These are phyloP conservation scores for Cenococcum geophilum DNA, from an alignment of 495 filamentous ascomycete genomes.

Conservation along the genomic window DNA sequence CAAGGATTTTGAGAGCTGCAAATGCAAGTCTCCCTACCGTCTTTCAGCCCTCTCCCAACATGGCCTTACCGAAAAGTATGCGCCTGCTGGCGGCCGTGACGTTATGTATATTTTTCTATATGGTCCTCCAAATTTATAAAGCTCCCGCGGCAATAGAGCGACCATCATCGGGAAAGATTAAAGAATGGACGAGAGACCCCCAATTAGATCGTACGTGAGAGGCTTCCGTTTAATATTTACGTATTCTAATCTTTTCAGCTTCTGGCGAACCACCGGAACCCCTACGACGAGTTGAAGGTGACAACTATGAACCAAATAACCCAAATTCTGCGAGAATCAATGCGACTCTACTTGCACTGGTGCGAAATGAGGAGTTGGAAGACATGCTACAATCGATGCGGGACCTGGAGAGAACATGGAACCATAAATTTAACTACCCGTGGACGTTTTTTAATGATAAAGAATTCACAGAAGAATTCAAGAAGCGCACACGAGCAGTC, in stretches of 20 bases:
- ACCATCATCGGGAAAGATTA: constrained; percentile 37
- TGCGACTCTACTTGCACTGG: constrained; percentile 87
- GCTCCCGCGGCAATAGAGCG: constrained; percentile 36
- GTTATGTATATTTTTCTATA: constrained; percentile 63
- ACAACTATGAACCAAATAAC: constrained; percentile 69
- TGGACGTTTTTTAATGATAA: constrained; percentile 99
- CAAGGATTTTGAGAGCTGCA: not conserved
- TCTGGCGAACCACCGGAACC: constrained; percentile 75
- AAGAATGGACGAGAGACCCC: constrained; percentile 56
- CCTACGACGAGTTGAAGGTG: constrained; percentile 55
- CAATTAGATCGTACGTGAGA: constrained; percentile 69
- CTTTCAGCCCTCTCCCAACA: constrained; percentile 34
- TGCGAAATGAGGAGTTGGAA: constrained; percentile 81
- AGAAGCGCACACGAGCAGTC: constrained; percentile 62
- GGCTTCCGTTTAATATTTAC: not conserved
- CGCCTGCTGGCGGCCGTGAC: constrained; percentile 68
- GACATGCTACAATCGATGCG: constrained; percentile 80
- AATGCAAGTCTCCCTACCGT: not conserved
- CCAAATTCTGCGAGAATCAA: constrained; percentile 75
- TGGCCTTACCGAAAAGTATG: constrained; percentile 79
- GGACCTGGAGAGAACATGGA: constrained; percentile 93
- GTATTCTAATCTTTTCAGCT: constrained; percentile 43
- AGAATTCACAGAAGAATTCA: constrained; percentile 89
- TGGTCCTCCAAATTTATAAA: constrained; percentile 64
- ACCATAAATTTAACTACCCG: constrained; percentile 98